Evolutionary conservation across 176 grass and related monocot species (phyloP).

Genomic region (Oryza longistaminata): DNA sequence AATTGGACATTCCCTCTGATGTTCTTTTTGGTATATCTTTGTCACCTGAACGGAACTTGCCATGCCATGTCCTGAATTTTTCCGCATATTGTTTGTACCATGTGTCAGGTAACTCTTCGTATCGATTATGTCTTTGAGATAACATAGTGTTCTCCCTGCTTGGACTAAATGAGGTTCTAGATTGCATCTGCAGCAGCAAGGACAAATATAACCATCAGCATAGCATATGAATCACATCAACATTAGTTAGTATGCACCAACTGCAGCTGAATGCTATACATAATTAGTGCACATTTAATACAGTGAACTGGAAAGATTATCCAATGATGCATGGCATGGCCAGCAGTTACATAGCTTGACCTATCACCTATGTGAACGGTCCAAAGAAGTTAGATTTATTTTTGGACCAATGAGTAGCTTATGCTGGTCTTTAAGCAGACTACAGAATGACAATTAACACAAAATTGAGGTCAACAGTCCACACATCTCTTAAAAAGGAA

Average conservation of each 20-base stretch:
- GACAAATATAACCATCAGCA: conserved; percentile 17
- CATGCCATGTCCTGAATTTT: conserved; percentile 68
- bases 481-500: conserved; percentile 10
- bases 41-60: conserved; percentile 52
- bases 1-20: conserved; percentile 80
- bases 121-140: conserved; percentile 60
- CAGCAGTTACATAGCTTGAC: conserved; percentile 21
- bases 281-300: not conserved
- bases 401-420: not conserved
- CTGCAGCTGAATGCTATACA: not conserved
- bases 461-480: conserved; percentile 17
- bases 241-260: conserved; percentile 16
- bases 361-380: not conserved
- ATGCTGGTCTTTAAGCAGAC: not conserved
- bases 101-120: conserved; percentile 58
- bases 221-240: conserved; percentile 4
- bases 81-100: conserved; percentile 88
- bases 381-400: conserved; percentile 12
- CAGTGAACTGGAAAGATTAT: not conserved
- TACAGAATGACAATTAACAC: conserved; percentile 7
- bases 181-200: conserved; percentile 50
- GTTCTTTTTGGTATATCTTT: conserved; percentile 90
- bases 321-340: not conserved
- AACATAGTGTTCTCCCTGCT: conserved; percentile 41
- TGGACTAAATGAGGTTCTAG: conserved; percentile 57